phyloP scores from a whole-genome alignment of 306 rosid species.

The Mucuna pruriens region DNA sequence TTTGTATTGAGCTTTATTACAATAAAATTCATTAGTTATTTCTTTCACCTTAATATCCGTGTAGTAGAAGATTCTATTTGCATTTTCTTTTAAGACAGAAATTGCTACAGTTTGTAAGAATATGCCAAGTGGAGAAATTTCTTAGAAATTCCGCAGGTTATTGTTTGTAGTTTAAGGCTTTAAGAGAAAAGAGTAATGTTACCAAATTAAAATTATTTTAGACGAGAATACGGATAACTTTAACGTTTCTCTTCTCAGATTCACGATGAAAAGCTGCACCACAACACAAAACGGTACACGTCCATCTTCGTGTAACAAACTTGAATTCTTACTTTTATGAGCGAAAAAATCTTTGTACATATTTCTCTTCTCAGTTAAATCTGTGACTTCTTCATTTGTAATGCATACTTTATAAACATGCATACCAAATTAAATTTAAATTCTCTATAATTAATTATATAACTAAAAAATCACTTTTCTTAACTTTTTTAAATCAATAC shows the following conservation, averaged over 20 bases:
- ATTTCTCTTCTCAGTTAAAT: background rate
- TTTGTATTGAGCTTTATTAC: background rate
- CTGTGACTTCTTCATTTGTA: background rate
- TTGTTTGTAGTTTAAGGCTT: background rate
- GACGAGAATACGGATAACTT: background rate
- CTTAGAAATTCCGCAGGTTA: constrained; percentile 22
- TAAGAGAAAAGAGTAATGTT: background rate
- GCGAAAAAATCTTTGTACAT: background rate
- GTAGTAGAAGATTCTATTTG: background rate
- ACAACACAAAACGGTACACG: no score
- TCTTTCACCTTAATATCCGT: background rate
- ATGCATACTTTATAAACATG: background rate
- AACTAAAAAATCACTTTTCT: background rate
- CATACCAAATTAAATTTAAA: background rate
- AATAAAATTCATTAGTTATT: background rate
- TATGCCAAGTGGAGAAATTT: constrained; percentile 1
- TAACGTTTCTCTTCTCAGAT: no score
- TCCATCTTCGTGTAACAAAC: background rate
- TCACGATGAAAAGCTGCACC: no score
- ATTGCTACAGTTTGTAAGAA: background rate
- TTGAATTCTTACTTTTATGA: background rate
- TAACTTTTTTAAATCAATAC: background rate
- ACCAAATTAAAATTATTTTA: background rate
- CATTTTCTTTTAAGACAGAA: background rate
- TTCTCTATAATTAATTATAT: background rate